Percentiles rank a stretch among this genome's conserved stretches.
phyloP scores from a whole-genome alignment of 331 rosid species.

The Cydonia oblonga region DNA sequence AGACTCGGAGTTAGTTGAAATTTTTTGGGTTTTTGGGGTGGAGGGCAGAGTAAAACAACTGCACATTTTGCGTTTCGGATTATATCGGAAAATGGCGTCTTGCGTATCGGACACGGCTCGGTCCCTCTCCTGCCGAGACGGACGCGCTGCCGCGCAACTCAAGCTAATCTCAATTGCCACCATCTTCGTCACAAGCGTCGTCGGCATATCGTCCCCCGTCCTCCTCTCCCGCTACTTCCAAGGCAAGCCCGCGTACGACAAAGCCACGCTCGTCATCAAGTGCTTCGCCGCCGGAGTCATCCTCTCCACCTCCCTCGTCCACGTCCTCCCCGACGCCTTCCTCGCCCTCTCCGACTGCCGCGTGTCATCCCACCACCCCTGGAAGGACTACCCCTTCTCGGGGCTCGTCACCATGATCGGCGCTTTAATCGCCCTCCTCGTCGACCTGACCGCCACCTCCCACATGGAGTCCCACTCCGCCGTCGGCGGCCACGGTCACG shows the following conservation, averaged over 20 bases:
- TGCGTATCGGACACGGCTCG: slow-evolving; percentile 40
- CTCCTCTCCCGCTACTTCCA: slow-evolving; percentile 59
- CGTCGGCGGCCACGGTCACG: neutral
- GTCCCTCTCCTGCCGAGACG: slow-evolving; percentile 44
- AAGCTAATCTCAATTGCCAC: slow-evolving; percentile 51
- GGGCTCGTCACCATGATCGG: slow-evolving; percentile 75
- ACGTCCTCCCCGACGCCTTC: slow-evolving; percentile 92
- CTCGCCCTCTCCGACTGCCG: slow-evolving; percentile 79
- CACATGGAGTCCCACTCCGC: slow-evolving; percentile 47
- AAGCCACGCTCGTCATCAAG: slow-evolving; percentile 48
- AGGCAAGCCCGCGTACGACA: slow-evolving; percentile 75
- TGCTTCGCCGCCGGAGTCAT: slow-evolving; percentile 96
- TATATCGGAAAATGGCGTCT: slow-evolving; percentile 19
- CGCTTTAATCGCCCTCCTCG: slow-evolving; percentile 43
- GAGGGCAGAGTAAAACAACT: too few relatives aligned
- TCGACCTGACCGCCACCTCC: slow-evolving; percentile 65
- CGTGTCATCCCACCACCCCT: slow-evolving; percentile 64
- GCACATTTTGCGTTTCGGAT: neutral
- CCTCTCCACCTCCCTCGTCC: slow-evolving; percentile 90
- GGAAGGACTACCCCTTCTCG: slow-evolving; percentile 84
- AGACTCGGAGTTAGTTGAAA: neutral
- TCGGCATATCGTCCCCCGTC: slow-evolving; percentile 66
- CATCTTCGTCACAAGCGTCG: slow-evolving; percentile 65
- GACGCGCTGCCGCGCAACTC: slow-evolving; percentile 53
- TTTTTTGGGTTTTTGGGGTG: too few relatives aligned